These are phyloP conservation scores for Bipolaris cookei DNA, from an alignment of 2,329 filamentous ascomycete genomes.

Conservation along the genomic window DNA sequence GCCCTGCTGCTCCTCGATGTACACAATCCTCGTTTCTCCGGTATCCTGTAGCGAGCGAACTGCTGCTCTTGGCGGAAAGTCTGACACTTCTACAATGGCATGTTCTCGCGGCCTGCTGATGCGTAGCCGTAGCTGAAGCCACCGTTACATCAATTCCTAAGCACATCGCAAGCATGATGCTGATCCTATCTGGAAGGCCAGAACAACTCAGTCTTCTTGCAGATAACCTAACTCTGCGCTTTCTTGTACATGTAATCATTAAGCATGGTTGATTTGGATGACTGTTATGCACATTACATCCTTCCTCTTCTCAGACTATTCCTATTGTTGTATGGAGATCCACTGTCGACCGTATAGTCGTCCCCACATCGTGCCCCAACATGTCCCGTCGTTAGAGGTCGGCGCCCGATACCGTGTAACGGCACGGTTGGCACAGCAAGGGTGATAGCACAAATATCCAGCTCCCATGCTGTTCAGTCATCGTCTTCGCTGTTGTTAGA, in stretches of 20 bases:
- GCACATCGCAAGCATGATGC: neutral
- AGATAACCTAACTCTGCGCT: neutral
- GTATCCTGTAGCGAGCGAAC: neutral
- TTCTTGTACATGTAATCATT: neutral
- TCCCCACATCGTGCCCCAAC: slow-evolving; percentile 1
- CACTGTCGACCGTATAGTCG: neutral
- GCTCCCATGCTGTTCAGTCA: neutral
- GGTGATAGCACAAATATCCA: neutral
- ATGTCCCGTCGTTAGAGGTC: neutral
- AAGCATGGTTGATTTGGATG: no score
- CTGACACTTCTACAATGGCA: neutral
- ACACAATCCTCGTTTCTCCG: neutral
- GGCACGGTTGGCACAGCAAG: neutral
- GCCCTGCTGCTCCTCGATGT: neutral
- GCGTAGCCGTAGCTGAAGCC: neutral
- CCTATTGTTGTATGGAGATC: neutral
- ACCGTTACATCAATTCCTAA: neutral
- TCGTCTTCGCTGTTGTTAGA: neutral
- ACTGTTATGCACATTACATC: neutral
- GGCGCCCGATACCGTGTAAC: neutral
- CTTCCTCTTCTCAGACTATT: neutral
- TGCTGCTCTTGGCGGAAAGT: neutral
- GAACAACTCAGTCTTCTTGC: neutral
- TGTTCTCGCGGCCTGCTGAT: neutral
- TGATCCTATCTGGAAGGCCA: neutral